These are phyloP conservation scores for Paradendryphiella salina DNA, from an alignment of 2,329 filamentous ascomycete genomes.

Conservation along the genomic window DNA sequence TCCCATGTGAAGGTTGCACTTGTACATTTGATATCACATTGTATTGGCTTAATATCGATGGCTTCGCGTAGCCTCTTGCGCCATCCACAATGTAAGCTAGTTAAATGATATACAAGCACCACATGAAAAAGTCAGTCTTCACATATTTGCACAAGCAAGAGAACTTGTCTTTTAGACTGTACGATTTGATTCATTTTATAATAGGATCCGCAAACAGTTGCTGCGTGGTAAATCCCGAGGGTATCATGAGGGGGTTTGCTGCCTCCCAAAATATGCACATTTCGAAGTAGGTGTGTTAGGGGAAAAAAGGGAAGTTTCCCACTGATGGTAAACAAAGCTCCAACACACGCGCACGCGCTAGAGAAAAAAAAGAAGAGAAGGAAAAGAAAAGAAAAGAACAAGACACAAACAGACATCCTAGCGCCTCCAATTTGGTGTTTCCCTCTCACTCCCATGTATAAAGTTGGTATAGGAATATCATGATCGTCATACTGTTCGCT, in stretches of 20 bases:
- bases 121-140: too few relatives aligned
- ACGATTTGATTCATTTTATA: slow-evolving; percentile 28
- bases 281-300: slow-evolving; percentile 4
- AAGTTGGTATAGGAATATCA: slow-evolving; percentile 14
- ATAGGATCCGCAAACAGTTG: slow-evolving; percentile 17
- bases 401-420: slow-evolving; percentile 14
- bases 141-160: too few relatives aligned
- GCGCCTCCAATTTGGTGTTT: slow-evolving; percentile 9
- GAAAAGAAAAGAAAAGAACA: slow-evolving; percentile 8
- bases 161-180: slow-evolving; percentile 4
- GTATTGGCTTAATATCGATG: background rate
- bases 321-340: background rate
- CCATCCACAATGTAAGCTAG: too few relatives aligned
- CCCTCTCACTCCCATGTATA: slow-evolving; percentile 4
- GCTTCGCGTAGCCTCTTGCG: too few relatives aligned
- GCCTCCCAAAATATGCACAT: slow-evolving; percentile 28
- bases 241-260: slow-evolving; percentile 26
- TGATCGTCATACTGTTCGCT: slow-evolving; percentile 14
- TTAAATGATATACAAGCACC: too few relatives aligned
- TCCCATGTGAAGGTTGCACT: background rate
- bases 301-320: slow-evolving; percentile 1
- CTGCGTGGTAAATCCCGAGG: slow-evolving; percentile 22
- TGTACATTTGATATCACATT: background rate
- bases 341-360: background rate
- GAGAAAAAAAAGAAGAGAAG: slow-evolving; percentile 2